A percentile compares a stretch with the other conserved stretches of the same genome.
Conservation (phyloP, 2,329 filamentous ascomycete genomes). For the Penicillium sp. region DNA sequence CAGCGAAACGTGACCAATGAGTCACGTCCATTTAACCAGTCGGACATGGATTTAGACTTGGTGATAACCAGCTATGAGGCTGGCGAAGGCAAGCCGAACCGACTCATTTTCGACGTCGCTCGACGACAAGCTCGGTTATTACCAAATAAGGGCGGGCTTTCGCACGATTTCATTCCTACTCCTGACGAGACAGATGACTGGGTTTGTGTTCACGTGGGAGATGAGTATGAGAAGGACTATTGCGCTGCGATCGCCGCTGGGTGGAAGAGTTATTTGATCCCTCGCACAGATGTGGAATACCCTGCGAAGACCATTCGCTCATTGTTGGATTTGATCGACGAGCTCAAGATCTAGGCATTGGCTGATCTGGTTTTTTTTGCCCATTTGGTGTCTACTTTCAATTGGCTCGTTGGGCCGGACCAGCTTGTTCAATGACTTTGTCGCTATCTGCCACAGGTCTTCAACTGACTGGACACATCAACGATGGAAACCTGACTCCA, state of each 20-base stretch:
- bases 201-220: conserved; percentile 45
- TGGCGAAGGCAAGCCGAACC: conserved; percentile 46
- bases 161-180: background rate
- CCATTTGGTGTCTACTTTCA: background rate
- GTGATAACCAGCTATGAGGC: conserved; percentile 51
- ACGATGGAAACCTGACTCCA: no score
- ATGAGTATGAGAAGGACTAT: conserved; percentile 47
- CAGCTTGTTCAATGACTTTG: background rate
- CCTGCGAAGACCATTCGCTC: background rate
- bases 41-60: conserved; percentile 42
- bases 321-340: background rate
- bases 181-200: background rate
- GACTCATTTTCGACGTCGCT: conserved; percentile 44
- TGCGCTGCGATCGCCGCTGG: conserved; percentile 39
- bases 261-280: conserved; percentile 39
- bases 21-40: background rate
- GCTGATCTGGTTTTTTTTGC: background rate
- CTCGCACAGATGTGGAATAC: conserved; percentile 17
- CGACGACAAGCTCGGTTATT: conserved; percentile 31
- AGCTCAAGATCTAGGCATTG: background rate
- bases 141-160: background rate
- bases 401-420: background rate
- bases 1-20: background rate
- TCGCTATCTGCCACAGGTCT: no score
- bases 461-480: no score